Evolutionary conservation across 1,284 basidiomycete genomes (phyloP), one percentile per base, ranked within the genome.

Genomic region (Apiotrichum mycotoxinovorans): DNA sequence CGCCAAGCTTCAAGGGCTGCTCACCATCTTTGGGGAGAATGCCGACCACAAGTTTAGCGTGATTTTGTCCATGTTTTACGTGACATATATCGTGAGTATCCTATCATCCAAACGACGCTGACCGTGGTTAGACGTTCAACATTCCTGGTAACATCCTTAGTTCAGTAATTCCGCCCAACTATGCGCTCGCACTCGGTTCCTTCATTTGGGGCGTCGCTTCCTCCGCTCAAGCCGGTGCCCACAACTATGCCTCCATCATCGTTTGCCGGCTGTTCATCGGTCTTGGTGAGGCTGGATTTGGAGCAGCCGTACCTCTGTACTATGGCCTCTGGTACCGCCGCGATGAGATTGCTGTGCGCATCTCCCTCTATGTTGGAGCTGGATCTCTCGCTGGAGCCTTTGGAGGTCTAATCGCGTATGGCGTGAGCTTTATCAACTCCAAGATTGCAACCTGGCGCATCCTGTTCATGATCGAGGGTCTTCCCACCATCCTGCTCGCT

Each of bases 401-500:
- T 20, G 57, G 57, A 15, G 63, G 63, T 11, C 50, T 65, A 23
- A 62, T 65, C 48, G 61, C 61, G n/a, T 65, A 60, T 27, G 63
- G 63, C n/a, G 61, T 65, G 4, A 49, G 51, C 12, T 58, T 55
- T 38, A 62, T 62, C 55, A 30, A 62, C 25, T 51, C 49, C 18
- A 10, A 37, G 22, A 34, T 64, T 11, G 54, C 33, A 11, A 41
- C 57, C 2, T 64, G 57, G 57, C 56, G 62, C 27, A 56, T 61
- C 25, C 60, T 64, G 20, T 54, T 54, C 52, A 27, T 58, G 15
- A 54, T 54, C 33, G 52, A 59, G 57, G 57, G 53, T 14, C 40
- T 54, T 14, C 53, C 52, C 20, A 30, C 44, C 2, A 37, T 91
- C 10, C 22, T 87, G 1, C 78, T 91, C 20, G 89, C 87, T 1